Conservation (phyloP, 2,329 filamentous ascomycete species). For the Aspergillus oerlinghausenensis region DNA sequence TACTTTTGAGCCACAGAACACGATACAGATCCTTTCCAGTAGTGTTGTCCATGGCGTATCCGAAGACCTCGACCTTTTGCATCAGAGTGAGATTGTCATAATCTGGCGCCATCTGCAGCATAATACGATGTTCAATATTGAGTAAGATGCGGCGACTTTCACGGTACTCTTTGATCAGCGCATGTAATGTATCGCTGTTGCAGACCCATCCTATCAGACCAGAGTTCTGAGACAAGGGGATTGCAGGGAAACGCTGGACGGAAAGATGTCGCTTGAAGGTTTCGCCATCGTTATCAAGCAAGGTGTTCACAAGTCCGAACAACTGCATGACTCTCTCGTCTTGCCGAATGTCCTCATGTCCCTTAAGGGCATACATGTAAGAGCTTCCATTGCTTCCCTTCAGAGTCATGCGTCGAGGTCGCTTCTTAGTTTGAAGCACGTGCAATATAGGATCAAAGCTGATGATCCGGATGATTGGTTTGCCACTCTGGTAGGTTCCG, state of each 20-base stretch:
- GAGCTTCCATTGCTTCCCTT: conserved; percentile 82
- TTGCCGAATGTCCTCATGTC: conserved; percentile 98
- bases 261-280: conserved; percentile 95
- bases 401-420: conserved; percentile 82
- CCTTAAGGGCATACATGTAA: conserved; percentile 90
- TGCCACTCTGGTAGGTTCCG: conserved; percentile 80
- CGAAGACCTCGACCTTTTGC: conserved; percentile 99
- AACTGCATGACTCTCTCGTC: conserved; percentile 99
- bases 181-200: conserved; percentile 95
- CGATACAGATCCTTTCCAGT: conserved; percentile 98
- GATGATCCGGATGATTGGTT: conserved; percentile 75
- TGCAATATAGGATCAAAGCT: conserved; percentile 86
- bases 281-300: conserved; percentile 89
- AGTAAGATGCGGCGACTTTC: conserved; percentile 95
- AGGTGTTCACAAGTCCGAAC: conserved; percentile 94
- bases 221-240: conserved; percentile 92
- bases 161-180: conserved; percentile 93
- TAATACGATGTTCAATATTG: conserved; percentile 99
- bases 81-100: conserved; percentile 98
- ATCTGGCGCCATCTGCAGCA: conserved; percentile 99
- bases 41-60: conserved; percentile 97
- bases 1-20: conserved; percentile 97
- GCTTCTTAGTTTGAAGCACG: conserved; percentile 95
- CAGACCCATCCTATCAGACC: conserved; percentile 94
- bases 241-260: conserved; percentile 94